phyloP scores from a whole-genome alignment of 441 rosid species.

The Daphne laureola region DNA sequence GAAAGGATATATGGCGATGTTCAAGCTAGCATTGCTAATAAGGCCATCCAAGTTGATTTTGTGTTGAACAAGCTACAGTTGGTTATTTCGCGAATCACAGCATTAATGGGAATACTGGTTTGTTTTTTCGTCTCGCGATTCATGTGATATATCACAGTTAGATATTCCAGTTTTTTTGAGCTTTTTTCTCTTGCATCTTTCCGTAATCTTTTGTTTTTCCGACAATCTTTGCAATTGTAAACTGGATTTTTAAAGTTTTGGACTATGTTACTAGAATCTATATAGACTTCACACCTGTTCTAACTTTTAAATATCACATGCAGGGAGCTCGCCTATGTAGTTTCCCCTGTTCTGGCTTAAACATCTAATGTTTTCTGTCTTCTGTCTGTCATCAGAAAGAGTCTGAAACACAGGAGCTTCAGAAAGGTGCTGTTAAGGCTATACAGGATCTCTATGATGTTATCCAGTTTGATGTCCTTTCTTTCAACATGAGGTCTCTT shows the following conservation, averaged over 20 bases:
- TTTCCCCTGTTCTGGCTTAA: too few relatives aligned
- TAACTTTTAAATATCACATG: too few relatives aligned
- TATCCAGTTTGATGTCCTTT: slow-evolving; percentile 70
- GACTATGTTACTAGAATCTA: not conserved
- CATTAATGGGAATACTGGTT: slow-evolving; percentile 89
- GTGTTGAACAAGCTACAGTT: slow-evolving; percentile 66
- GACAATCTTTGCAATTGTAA: too few relatives aligned
- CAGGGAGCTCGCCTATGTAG: too few relatives aligned
- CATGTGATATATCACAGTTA: not conserved
- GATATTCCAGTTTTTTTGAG: not conserved
- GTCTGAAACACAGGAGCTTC: slow-evolving; percentile 56
- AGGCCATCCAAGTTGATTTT: slow-evolving; percentile 53
- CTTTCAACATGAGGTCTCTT: slow-evolving; percentile 65
- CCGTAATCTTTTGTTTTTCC: too few relatives aligned
- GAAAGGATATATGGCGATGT: slow-evolving; percentile 75
- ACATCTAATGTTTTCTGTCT: not conserved
- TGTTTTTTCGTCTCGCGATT: slow-evolving; percentile 15
- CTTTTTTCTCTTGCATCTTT: too few relatives aligned
- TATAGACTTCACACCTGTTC: too few relatives aligned
- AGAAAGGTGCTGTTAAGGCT: slow-evolving; percentile 85
- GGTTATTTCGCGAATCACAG: slow-evolving; percentile 74
- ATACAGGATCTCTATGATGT: slow-evolving; percentile 98
- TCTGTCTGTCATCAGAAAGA: slow-evolving; percentile 47
- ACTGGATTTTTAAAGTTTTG: not conserved
- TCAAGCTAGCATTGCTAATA: slow-evolving; percentile 37